phyloP scores from a whole-genome alignment of 495 filamentous ascomycete genomes.

The Schizothecium vesticola region DNA sequence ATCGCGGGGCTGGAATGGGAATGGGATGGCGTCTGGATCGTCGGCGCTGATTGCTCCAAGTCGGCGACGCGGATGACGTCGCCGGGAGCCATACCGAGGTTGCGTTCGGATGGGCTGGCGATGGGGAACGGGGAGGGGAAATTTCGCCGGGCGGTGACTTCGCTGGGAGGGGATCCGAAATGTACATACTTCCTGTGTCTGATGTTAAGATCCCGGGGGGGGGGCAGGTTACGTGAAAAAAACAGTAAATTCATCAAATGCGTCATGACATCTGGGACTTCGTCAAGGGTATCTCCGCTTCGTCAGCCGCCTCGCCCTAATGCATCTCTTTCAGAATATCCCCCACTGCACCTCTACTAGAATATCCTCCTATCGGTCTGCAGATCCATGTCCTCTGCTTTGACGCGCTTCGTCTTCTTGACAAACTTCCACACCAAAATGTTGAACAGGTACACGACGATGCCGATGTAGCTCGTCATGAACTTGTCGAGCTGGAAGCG shows the following conservation, averaged over 20 bases:
- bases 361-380: constrained; percentile 23
- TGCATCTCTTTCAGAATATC: neutral
- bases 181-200: neutral
- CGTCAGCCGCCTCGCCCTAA: neutral
- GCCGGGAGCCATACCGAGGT: neutral
- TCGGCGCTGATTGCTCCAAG: neutral
- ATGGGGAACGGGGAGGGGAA: neutral
- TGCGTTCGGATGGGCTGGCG: neutral
- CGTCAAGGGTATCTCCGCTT: neutral
- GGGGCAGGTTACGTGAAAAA: neutral
- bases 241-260: neutral
- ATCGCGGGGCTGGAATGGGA: neutral
- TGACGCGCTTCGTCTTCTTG: constrained; percentile 33
- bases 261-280: neutral
- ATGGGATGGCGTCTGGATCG: neutral
- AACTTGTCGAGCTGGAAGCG: constrained; percentile 66
- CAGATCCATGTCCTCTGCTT: constrained; percentile 28
- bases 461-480: constrained; percentile 76
- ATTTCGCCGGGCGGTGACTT: too few relatives aligned
- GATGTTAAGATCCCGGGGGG: neutral
- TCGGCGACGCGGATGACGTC: neutral
- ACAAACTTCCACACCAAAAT: constrained; percentile 27
- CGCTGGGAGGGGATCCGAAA: too few relatives aligned
- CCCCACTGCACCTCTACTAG: neutral
- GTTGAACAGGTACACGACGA: constrained; percentile 65